Conservation (phyloP, 495 filamentous ascomycete genomes). For the Podospora comata region DNA sequence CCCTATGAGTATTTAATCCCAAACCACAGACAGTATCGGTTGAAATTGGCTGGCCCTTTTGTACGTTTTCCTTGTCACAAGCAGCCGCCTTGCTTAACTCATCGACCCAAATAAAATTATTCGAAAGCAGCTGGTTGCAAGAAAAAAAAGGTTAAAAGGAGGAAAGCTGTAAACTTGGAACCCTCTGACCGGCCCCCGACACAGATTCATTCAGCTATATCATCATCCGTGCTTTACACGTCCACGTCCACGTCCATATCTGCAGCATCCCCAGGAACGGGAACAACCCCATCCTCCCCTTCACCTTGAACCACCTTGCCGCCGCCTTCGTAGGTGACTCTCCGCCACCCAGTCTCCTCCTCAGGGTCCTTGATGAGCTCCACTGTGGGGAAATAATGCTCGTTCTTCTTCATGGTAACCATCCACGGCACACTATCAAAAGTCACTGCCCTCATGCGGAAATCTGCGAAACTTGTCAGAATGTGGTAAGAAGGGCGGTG, state of each 20-base stretch:
- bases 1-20: neutral
- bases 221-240: neutral
- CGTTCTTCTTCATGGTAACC: slow-evolving; percentile 99
- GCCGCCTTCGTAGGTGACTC: slow-evolving; percentile 65
- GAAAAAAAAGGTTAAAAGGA: neutral
- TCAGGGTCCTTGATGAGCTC: slow-evolving; percentile 75
- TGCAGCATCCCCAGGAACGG: slow-evolving; percentile 27
- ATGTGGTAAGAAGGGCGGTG: neutral
- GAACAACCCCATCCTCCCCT: slow-evolving; percentile 40
- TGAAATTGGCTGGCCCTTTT: neutral
- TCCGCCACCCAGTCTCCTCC: slow-evolving; percentile 63
- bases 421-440: slow-evolving; percentile 98
- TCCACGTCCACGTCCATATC: slow-evolving; percentile 34
- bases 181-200: neutral
- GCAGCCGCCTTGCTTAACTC: neutral
- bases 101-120: neutral
- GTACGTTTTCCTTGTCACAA: neutral
- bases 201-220: neutral
- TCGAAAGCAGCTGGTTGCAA: neutral
- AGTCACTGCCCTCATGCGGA: slow-evolving; percentile 88
- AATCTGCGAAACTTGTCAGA: slow-evolving; percentile 53
- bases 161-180: neutral
- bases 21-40: neutral
- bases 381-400: slow-evolving; percentile 95
- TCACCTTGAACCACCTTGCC: slow-evolving; percentile 49